Base-by-base conservation (phyloP, 2,329 filamentous ascomycete genomes). In the Paecilomyces variotii region DNA sequence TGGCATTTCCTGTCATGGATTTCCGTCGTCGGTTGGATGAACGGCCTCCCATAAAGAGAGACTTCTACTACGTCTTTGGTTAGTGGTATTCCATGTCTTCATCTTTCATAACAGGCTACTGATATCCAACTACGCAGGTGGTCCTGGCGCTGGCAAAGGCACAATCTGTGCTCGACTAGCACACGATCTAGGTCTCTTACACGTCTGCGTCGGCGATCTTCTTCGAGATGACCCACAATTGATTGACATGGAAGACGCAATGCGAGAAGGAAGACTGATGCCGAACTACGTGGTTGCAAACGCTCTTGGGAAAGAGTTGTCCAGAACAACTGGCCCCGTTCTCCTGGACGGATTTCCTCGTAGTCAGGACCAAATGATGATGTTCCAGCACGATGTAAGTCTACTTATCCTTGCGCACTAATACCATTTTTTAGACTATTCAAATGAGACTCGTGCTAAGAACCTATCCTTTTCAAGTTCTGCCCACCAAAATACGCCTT, bases 341-440 rank as follows among this genome's bases (percentile, higher is more conserved):
- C 53, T 54, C 27, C 53, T 54, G 3, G 53, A 54, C 27, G 53
- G 53, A 35, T 54, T 54, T 32, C 53, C 53, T 27, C 53, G 27
- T 12, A 54, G 53, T 12, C 30, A 28, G 53, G 28, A 54, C 25
- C 53, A 54, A 30, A 54, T 54, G 53, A 32, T 24, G 19, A 54
- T 54, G 53, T 54, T 54, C 24, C 25, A 54, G 53, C 19, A 32
- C 11, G 26, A 32, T 24, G 53, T 54, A 54, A 54, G 28, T 30
- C 10, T 24, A 19, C 19, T 14, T 35, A 19, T 10, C 27, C 19
- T 24, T 14, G 3, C n/a, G 19, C 1, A n/a, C 24, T n/a, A 2
- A 52, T 52, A 24, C 19, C 4, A 19, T 7, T 2, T n/a, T 45
- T 7, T 4, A 24, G 39, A 5, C 4, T 45, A 9, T 45, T 19